A percentile compares a stretch with the other conserved stretches of the same genome.
Evolutionary conservation across 2,329 filamentous ascomycete genomes (phyloP).

Genomic region (Exophiala aquamarina): DNA sequence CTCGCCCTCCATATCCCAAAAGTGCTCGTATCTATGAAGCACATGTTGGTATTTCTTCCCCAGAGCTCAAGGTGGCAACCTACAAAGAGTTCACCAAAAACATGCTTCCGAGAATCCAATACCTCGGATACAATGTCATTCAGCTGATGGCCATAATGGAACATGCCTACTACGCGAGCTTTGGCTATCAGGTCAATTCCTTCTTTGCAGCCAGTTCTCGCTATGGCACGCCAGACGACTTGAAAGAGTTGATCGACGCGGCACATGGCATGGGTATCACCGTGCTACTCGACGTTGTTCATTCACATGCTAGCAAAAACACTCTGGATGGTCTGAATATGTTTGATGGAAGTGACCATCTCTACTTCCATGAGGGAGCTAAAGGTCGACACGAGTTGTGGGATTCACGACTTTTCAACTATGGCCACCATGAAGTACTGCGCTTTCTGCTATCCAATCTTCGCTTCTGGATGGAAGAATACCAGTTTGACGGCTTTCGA

Average conservation of each 20-base stretch:
- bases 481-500: slow-evolving; percentile 92
- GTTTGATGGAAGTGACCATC: slow-evolving; percentile 92
- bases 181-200: slow-evolving; percentile 97
- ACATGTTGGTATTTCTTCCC: slow-evolving; percentile 96
- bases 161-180: slow-evolving; percentile 98
- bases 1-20: slow-evolving; percentile 75
- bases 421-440: slow-evolving; percentile 88
- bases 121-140: slow-evolving; percentile 93
- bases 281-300: slow-evolving; percentile 91
- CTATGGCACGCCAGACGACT: slow-evolving; percentile 87
- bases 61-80: slow-evolving; percentile 81
- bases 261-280: slow-evolving; percentile 88
- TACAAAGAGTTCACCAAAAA: slow-evolving; percentile 97
- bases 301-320: slow-evolving; percentile 98
- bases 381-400: slow-evolving; percentile 89
- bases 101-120: slow-evolving; percentile 86
- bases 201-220: slow-evolving; percentile 98
- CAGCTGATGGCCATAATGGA: slow-evolving; percentile 99
- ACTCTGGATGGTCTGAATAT: slow-evolving; percentile 91
- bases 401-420: slow-evolving; percentile 98
- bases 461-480: slow-evolving; percentile 99
- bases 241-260: slow-evolving; percentile 95
- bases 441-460: slow-evolving; percentile 95
- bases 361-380: slow-evolving; percentile 87
- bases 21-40: slow-evolving; percentile 96